Percentiles rank a stretch among this genome's conserved stretches.
phyloP scores from a whole-genome alignment of 805 yeast species.

The Starmerella roubikii region DNA sequence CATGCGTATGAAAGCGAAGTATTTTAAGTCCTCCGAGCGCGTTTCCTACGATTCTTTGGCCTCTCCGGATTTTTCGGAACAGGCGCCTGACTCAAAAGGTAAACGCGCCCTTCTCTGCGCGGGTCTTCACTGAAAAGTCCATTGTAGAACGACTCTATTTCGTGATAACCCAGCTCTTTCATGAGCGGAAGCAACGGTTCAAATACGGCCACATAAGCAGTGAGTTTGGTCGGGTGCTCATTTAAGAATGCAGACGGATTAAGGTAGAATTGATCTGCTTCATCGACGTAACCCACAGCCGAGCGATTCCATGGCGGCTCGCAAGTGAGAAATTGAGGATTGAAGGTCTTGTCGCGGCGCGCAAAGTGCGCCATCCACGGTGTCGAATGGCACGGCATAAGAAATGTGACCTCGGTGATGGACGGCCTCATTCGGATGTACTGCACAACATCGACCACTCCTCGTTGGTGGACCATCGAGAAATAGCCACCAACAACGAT shows the following conservation, averaged over 20 bases:
- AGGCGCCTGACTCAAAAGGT: slow-evolving; percentile 45
- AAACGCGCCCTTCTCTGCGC: slow-evolving; percentile 64
- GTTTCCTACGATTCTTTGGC: too few species aligned
- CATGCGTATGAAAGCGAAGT: too few species aligned
- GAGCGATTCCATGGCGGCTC: slow-evolving; percentile 55
- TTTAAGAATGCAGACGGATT: slow-evolving; percentile 47
- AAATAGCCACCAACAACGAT: slow-evolving; percentile 36
- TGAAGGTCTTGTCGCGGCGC: slow-evolving; percentile 29
- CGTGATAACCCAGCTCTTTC: slow-evolving; percentile 21
- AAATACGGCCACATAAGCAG: slow-evolving; percentile 45
- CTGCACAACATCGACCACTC: slow-evolving; percentile 58
- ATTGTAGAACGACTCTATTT: slow-evolving; percentile 53
- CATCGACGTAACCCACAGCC: slow-evolving; percentile 48
- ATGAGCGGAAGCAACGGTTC: slow-evolving; percentile 41
- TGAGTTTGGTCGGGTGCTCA: slow-evolving; percentile 30
- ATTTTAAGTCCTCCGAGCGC: too few species aligned
- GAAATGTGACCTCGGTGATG: slow-evolving; percentile 52
- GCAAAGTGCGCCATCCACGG: slow-evolving; percentile 87
- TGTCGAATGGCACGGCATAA: slow-evolving; percentile 95
- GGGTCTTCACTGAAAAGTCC: slow-evolving; percentile 75
- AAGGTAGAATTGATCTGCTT: slow-evolving; percentile 70
- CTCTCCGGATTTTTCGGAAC: too few species aligned
- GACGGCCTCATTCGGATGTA: slow-evolving; percentile 32
- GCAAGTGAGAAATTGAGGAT: slow-evolving; percentile 72
- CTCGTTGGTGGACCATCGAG: slow-evolving; percentile 67